Conservation (phyloP, 352 stramenopile species). For the Pythium volutum region DNA sequence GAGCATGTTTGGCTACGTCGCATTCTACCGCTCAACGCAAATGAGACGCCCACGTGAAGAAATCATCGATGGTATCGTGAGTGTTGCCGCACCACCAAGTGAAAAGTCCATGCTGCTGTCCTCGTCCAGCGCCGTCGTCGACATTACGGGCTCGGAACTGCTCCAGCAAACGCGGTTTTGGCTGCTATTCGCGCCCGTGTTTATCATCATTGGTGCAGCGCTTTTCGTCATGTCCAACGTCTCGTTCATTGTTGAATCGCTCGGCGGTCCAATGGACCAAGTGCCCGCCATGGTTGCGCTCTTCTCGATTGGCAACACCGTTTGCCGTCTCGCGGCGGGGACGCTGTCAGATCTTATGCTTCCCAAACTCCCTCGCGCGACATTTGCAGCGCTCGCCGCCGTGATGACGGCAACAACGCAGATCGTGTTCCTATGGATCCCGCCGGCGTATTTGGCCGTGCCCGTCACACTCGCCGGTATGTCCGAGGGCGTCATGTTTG, state of each 20-base stretch:
- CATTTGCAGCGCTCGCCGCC: conserved; percentile 46
- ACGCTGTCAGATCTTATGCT: conserved; percentile 57
- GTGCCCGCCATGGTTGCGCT: conserved; percentile 72
- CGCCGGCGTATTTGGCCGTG: conserved; percentile 38
- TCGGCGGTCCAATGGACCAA: conserved; percentile 50
- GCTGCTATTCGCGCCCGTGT: conserved; percentile 72
- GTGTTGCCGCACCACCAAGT: conserved; percentile 23
- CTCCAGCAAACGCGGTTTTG: conserved; percentile 64
- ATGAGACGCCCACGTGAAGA: conserved; percentile 42
- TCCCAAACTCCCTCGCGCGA: conserved; percentile 43
- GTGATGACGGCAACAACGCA: conserved; percentile 53
- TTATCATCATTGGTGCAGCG: conserved; percentile 68
- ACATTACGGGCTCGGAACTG: conserved; percentile 59
- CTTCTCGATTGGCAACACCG: conserved; percentile 78
- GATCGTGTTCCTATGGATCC: conserved; percentile 50
- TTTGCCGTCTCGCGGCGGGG: conserved; percentile 55
- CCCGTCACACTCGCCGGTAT: conserved; percentile 63
- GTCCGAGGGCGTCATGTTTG: conserved; percentile 79
- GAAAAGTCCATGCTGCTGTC: conserved; percentile 17
- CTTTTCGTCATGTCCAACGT: conserved; percentile 86
- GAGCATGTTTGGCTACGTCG: conserved; percentile 48
- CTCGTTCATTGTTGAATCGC: conserved; percentile 80
- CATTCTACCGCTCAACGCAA: conserved; percentile 37
- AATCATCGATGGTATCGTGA: conserved; percentile 34
- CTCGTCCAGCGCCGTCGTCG: conserved; percentile 20